Base-by-base conservation (phyloP, 2,329 filamentous ascomycete species). In the Alternaria brassicae region DNA sequence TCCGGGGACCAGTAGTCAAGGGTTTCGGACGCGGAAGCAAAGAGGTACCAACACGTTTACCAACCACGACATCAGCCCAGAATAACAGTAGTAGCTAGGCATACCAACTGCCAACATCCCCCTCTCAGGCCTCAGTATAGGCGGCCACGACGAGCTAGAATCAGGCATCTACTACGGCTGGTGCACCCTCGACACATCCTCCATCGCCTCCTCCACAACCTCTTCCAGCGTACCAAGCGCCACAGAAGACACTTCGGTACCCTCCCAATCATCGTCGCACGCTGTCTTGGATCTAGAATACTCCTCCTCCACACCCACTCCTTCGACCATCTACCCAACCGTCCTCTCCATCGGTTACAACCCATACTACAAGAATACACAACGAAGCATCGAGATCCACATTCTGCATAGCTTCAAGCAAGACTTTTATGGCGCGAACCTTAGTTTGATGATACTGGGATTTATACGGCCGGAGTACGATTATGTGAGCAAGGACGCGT, bases 91-190 rank as follows among this genome's bases (percentile, higher is more conserved):
- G 8, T 27, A 96, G 89, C 91, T 98, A 75, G 94, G 94, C 69
- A 97, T 98, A 76, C 95, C 95, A 2, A 98, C 95, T 2, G 95
- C 95, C 75, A 99, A 98, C 82, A 89, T 90, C 72, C 88, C 88
- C 8, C 80, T 89, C 60, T 83, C 84, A 13, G 85, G 85, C 27
- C 88, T 98, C 42, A 88, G 88, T 70, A 89, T 94, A 50, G 89
- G 90, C 77, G 83, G 84, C 53, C 72, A 86, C 70, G 77, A 83
- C 6, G 81, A 85, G 66, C 83, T 91, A 54, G 82, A 86, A 58
- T 91, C 89, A 1, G 95, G 95, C 65, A 91, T 98, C 64, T 98
- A 98, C 84, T 98, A 93, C 76, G 95, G 95, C 72, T 97, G 91
- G 83, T 92, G 92, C 4, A 87, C 91, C 0, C 86, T 98, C 30